Percentiles rank a stretch among this genome's conserved stretches.
Evolutionary conservation across 1,284 basidiomycete genomes (phyloP).

Genomic region (Rhodotorula sp.): DNA sequence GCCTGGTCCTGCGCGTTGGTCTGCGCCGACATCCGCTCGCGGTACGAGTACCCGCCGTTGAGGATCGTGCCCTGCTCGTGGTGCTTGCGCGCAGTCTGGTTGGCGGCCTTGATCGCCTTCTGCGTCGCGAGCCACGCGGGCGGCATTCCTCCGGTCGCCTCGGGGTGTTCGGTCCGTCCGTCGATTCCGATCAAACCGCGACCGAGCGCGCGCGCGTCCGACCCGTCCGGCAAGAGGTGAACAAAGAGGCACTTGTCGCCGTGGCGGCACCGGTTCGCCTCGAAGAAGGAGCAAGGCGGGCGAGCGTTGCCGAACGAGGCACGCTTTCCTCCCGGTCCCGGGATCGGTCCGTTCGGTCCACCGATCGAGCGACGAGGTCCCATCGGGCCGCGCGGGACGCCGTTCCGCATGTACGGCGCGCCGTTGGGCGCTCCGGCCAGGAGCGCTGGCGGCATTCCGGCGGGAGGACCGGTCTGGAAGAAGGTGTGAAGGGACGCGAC

Average conservation of each 20-base stretch:
- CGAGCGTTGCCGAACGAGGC: constrained; percentile 22
- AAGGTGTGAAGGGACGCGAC: constrained; percentile 34
- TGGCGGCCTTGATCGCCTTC: constrained; percentile 4
- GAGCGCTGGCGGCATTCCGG: background rate
- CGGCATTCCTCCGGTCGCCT: constrained; percentile 36
- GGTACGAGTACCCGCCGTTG: constrained; percentile 25
- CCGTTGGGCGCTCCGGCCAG: background rate
- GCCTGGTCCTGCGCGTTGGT: constrained; percentile 1
- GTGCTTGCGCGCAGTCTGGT: constrained; percentile 7
- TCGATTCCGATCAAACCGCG: constrained; percentile 36
- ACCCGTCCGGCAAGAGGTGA: constrained; percentile 39
- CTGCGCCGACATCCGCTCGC: constrained; percentile 13
- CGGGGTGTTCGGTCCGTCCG: constrained; percentile 34
- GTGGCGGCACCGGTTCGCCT: constrained; percentile 41
- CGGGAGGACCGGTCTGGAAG: constrained; percentile 26
- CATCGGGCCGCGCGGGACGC: constrained; percentile 3
- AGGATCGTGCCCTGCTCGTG: constrained; percentile 14
- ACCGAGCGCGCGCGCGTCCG: constrained; percentile 35
- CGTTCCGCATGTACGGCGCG: background rate
- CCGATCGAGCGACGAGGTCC: constrained; percentile 10
- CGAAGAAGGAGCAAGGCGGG: constrained; percentile 43
- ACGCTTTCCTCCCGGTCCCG: background rate
- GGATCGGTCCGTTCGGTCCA: constrained; percentile 4
- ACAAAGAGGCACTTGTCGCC: constrained; percentile 40
- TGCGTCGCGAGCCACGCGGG: constrained; percentile 28